Evolutionary conservation across 495 filamentous ascomycete species (phyloP).

Genomic region (Penicillium pulvis): DNA sequence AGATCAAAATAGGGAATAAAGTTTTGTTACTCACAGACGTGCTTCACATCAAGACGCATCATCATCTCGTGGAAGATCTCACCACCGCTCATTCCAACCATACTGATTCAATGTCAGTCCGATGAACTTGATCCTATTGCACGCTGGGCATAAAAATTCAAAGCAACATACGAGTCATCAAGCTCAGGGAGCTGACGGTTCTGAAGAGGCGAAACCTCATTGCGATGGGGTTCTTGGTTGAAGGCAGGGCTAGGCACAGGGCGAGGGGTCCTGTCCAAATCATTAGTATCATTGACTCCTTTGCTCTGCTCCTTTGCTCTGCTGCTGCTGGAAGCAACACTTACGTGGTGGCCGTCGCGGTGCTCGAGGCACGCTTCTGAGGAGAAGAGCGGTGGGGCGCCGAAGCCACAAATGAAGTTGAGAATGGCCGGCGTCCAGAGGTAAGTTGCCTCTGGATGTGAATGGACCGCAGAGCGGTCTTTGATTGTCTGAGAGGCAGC

Average conservation of each 20-base stretch:
- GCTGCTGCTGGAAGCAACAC: conserved; percentile 17
- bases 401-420: conserved; percentile 42
- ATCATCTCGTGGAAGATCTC: conserved; percentile 99
- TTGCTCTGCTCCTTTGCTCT: not conserved
- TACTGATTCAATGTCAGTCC: conserved; percentile 50
- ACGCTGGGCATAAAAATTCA: not conserved
- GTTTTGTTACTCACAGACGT: conserved; percentile 70
- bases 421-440: conserved; percentile 44
- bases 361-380: conserved; percentile 54
- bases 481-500: conserved; percentile 54
- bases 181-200: conserved; percentile 62
- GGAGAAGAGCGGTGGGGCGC: conserved; percentile 48
- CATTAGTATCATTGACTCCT: not conserved
- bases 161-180: conserved; percentile 64
- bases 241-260: conserved; percentile 71
- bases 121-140: not conserved
- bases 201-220: conserved; percentile 72
- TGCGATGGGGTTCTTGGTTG: conserved; percentile 61
- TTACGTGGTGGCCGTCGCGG: conserved; percentile 50
- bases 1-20: not conserved
- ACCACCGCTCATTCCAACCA: conserved; percentile 93
- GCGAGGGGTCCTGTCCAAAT: conserved; percentile 39
- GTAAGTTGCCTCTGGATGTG: conserved; percentile 44
- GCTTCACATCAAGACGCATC: conserved; percentile 86
- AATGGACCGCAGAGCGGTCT: conserved; percentile 48